Evolutionary conservation across 1,139 yeast genomes (phyloP).

Genomic region (Saccharomycopsis crataegensis): DNA sequence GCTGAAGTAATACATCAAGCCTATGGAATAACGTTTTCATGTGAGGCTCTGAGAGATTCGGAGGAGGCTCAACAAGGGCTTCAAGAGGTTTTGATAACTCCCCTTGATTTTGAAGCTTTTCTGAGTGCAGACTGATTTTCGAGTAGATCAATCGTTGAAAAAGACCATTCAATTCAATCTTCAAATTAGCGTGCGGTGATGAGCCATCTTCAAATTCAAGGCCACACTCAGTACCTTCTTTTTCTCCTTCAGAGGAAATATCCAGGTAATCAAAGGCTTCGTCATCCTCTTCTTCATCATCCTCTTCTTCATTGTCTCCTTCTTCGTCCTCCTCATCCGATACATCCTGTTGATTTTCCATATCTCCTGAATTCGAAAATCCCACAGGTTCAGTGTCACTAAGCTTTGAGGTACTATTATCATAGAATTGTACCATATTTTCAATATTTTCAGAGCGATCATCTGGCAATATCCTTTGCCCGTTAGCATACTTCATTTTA

Average conservation of each 20-base stretch:
- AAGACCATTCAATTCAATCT: conserved; percentile 35
- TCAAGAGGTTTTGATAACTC: conserved; percentile 4
- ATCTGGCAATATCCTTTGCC: too few species aligned
- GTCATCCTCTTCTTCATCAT: neutral
- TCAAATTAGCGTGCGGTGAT: conserved; percentile 26
- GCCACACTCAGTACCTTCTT: neutral
- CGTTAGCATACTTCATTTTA: too few species aligned
- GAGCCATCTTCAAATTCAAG: conserved; percentile 27
- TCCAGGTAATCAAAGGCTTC: too few species aligned
- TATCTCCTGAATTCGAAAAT: neutral
- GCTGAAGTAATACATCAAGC: conserved; percentile 21
- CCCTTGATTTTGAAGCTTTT: conserved; percentile 21
- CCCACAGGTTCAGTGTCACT: too few species aligned
- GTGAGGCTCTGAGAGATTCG: conserved; percentile 23
- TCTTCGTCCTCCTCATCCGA: neutral
- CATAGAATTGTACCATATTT: too few species aligned
- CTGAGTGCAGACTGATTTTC: neutral
- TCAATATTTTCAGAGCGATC: too few species aligned
- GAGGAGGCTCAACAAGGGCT: conserved; percentile 26
- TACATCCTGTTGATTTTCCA: neutral
- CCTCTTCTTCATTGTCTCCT: neutral
- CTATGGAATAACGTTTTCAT: conserved; percentile 26
- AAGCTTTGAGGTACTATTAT: too few species aligned
- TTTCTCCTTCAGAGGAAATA: too few species aligned
- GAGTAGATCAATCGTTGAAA: conserved; percentile 30